phyloP scores from a whole-genome alignment of 352 stramenopile genomes.

The Phytophthora pluvialis region DNA sequence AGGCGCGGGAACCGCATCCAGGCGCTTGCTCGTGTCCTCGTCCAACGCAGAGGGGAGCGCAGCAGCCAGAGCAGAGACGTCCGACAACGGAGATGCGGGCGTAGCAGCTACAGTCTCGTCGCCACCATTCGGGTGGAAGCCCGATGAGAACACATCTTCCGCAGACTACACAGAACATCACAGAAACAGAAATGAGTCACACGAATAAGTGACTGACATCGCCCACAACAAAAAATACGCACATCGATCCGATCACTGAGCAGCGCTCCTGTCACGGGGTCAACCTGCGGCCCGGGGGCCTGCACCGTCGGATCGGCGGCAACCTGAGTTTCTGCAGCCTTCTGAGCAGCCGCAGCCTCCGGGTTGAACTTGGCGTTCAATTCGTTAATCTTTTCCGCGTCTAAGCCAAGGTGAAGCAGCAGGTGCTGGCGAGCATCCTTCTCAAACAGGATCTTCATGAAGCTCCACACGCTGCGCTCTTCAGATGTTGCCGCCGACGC shows the following conservation, averaged over 20 bases:
- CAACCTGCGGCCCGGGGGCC: slow-evolving; percentile 32
- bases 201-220: slow-evolving; percentile 2
- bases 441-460: slow-evolving; percentile 96
- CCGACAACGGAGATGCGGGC: slow-evolving; percentile 47
- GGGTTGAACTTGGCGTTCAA: slow-evolving; percentile 85
- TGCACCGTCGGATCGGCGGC: slow-evolving; percentile 27
- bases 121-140: slow-evolving; percentile 55
- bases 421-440: slow-evolving; percentile 95
- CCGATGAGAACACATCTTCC: slow-evolving; percentile 82
- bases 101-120: slow-evolving; percentile 30
- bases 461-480: slow-evolving; percentile 88
- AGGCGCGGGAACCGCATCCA: slow-evolving; percentile 66
- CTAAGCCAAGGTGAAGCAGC: slow-evolving; percentile 94
- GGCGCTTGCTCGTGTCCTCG: slow-evolving; percentile 72
- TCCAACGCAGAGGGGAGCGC: slow-evolving; percentile 59
- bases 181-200: slow-evolving; percentile 11
- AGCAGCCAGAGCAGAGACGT: slow-evolving; percentile 54
- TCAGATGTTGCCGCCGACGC: slow-evolving; percentile 56
- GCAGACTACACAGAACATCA: slow-evolving; percentile 47
- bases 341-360: slow-evolving; percentile 37
- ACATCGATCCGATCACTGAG: slow-evolving; percentile 82
- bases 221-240: slow-evolving; percentile 30
- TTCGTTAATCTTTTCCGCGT: slow-evolving; percentile 92
- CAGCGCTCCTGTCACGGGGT: slow-evolving; percentile 53
- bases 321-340: slow-evolving; percentile 31